Evolutionary conservation across 2,329 filamentous ascomycete genomes (phyloP), one percentile per base, ranked within the genome.

Genomic region (Reticulascus tulasneorum): DNA sequence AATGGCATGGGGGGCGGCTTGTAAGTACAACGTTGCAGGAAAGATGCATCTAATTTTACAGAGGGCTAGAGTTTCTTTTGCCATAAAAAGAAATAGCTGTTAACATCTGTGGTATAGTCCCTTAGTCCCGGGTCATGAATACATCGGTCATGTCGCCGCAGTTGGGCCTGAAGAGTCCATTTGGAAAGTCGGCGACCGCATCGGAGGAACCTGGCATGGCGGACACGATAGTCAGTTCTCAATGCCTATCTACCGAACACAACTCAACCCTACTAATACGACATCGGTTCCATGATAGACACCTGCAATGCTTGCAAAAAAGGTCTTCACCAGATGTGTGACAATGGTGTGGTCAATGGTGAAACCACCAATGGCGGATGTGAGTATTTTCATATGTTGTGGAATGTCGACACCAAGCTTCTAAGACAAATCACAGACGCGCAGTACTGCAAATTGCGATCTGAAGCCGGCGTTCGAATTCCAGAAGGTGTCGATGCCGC

Each of bases 81-180:
- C n/a, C n/a, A n/a, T n/a, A n/a, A n/a, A n/a, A n/a, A n/a, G n/a
- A n/a, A n/a, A n/a, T n/a, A n/a, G n/a, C n/a, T n/a, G n/a, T n/a
- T n/a, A n/a, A n/a, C n/a, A n/a, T n/a, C n/a, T n/a, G n/a, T n/a
- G n/a, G n/a, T n/a, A n/a, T n/a, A n/a, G n/a, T n/a, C n/a, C n/a
- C n/a, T n/a, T n/a, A n/a, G 62, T 79, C 4, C 78, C 81, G 0
- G 85, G 85, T 17, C 84, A 90, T 59, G 84, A 89, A 55, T 64
- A 82, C 24, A 73, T 88, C 37, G 84, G 84, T 8, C 73, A 76
- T 9, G 66, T 88, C 4, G 79, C 75, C 11, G 73, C 74, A 9
- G 55, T 86, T 1, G 77, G 79, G 8, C 62, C 71, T 0, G 62
- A 57, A 2, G 79, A 82, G 33, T 73, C 67, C 36, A 62, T 64